Conservation (phyloP, 306 rosid genomes). For the Sicyos edulis region DNA sequence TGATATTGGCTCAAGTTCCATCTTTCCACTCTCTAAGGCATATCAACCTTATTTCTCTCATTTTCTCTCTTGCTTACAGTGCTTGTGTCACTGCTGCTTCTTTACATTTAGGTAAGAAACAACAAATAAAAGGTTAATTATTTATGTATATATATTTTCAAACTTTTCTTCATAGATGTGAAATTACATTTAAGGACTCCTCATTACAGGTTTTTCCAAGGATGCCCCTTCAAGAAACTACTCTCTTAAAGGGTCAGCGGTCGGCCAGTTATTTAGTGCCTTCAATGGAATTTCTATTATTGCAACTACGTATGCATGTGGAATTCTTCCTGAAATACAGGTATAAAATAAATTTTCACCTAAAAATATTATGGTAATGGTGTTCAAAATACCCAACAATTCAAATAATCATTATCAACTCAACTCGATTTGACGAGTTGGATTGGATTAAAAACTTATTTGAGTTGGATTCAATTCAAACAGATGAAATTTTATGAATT, state of each 20-base stretch:
- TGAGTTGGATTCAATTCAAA: too few species aligned
- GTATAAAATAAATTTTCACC: not conserved
- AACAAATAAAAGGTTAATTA: not conserved
- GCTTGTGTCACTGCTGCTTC: slow-evolving; percentile 49
- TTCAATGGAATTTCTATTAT: slow-evolving; percentile 71
- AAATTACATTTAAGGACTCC: not conserved
- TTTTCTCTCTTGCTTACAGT: slow-evolving; percentile 46
- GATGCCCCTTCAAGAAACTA: slow-evolving; percentile 43
- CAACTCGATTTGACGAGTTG: too few species aligned
- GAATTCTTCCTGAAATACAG: slow-evolving; percentile 83
- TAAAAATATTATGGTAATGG: too few species aligned
- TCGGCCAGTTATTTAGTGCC: slow-evolving; percentile 37
- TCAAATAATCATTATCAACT: too few species aligned
- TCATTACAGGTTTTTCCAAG: slow-evolving; percentile 48
- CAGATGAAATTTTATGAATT: too few species aligned
- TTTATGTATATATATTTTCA: not conserved
- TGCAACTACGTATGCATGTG: slow-evolving; percentile 56
- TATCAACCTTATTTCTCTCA: slow-evolving; percentile 56
- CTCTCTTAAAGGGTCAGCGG: slow-evolving; percentile 34
- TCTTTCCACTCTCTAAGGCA: slow-evolving; percentile 81
- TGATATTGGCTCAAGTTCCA: slow-evolving; percentile 70
- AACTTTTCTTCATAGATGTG: not conserved
- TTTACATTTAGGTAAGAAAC: slow-evolving; percentile 46
- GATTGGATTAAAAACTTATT: too few species aligned
- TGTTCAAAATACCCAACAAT: too few species aligned